A percentile compares a stretch with the other conserved stretches of the same genome.
Conservation (phyloP, 108 stramenopile species). For the Schizochytrium sp. region DNA sequence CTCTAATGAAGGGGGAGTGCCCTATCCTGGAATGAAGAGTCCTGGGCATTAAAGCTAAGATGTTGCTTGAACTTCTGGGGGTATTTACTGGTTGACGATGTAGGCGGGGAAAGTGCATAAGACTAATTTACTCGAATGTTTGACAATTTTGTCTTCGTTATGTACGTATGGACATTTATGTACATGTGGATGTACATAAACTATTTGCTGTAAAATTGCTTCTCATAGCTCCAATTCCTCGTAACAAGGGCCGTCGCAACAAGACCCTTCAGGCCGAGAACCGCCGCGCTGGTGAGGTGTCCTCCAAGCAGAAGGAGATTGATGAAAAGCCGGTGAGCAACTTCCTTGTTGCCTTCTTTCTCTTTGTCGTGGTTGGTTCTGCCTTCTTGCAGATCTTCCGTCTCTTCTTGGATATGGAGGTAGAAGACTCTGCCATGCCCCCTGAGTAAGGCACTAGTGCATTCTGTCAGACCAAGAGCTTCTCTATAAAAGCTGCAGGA, state of each 20-base stretch:
- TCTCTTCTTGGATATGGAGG: constrained; percentile 45
- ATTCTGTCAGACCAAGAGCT: background rate
- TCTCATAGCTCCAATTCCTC: constrained; percentile 16
- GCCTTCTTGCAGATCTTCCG: constrained; percentile 60
- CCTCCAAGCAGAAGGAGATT: constrained; percentile 35
- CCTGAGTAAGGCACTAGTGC: background rate
- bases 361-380: constrained; percentile 65
- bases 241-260: constrained; percentile 44
- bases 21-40: too few species aligned
- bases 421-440: background rate
- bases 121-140: background rate
- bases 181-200: background rate
- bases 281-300: constrained; percentile 27
- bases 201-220: background rate
- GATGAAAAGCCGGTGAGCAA: constrained; percentile 52
- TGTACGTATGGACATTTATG: background rate
- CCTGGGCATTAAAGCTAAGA: too few species aligned
- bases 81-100: background rate
- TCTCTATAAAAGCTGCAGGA: background rate
- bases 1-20: too few species aligned
- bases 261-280: constrained; percentile 1
- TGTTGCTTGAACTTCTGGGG: too few species aligned
- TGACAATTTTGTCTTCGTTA: background rate
- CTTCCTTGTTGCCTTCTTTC: constrained; percentile 60
- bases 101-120: background rate